Evolutionary conservation across 306 rosid genomes (phyloP).

Genomic region (Quercus glauca): DNA sequence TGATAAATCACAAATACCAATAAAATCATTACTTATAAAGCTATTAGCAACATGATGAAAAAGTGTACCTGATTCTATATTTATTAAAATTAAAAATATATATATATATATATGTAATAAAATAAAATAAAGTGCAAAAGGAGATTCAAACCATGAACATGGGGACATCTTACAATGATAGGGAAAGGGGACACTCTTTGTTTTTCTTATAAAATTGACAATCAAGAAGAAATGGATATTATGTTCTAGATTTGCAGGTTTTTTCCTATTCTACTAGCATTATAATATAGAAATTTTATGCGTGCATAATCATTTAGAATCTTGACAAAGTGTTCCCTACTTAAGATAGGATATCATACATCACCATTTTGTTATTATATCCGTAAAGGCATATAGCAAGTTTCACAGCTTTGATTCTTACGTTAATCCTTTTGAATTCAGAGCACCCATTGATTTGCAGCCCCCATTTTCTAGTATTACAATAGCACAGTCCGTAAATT

Average conservation of each 20-base stretch:
- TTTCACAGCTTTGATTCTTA: constrained; percentile 34
- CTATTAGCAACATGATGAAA: not conserved
- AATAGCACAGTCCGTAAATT: constrained; percentile 91
- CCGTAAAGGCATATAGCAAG: not conserved
- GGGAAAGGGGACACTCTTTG: not conserved
- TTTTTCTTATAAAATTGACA: not conserved
- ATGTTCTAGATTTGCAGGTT: not conserved
- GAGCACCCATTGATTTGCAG: constrained; percentile 77
- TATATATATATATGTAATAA: not conserved
- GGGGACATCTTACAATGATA: not conserved
- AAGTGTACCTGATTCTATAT: not conserved
- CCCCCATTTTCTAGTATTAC: constrained; percentile 96
- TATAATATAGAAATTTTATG: not conserved
- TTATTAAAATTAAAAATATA: not conserved
- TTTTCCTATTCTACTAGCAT: not conserved
- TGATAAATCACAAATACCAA: not conserved
- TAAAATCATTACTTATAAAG: not conserved
- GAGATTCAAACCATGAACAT: not conserved
- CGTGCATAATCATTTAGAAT: not conserved
- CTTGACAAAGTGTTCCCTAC: not conserved
- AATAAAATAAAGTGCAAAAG: not conserved
- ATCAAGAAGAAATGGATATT: not conserved
- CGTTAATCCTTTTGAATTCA: constrained; percentile 78
- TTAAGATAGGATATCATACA: not conserved
- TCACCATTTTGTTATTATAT: not conserved